A percentile compares a stretch with the other conserved stretches of the same genome.
These are phyloP conservation scores for Fusarium anguioides DNA, from an alignment of 2,329 filamentous ascomycete species.

Conservation along the genomic window DNA sequence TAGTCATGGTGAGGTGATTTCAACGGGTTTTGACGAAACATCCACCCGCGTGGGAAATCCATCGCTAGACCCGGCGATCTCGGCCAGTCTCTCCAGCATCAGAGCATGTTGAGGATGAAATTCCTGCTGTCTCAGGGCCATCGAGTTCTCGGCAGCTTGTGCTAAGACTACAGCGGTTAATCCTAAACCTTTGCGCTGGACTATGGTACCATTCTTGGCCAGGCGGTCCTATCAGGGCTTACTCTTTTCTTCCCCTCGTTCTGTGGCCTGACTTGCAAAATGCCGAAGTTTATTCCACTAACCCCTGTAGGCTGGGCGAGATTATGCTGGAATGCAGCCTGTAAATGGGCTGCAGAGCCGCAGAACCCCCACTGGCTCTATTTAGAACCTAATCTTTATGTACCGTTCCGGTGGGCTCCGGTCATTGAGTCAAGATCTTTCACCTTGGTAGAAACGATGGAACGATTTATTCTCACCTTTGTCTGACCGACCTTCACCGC, in stretches of 20 bases:
- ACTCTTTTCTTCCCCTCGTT: background rate
- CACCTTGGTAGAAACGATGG: background rate
- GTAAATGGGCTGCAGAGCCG: background rate
- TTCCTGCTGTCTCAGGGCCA: background rate
- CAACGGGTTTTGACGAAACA: background rate
- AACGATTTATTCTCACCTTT: conserved; percentile 2
- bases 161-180: background rate
- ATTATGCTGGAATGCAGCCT: background rate
- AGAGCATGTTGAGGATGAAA: background rate
- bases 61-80: background rate
- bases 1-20: background rate
- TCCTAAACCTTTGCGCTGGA: background rate
- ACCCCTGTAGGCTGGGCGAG: background rate
- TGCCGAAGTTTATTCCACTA: background rate
- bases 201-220: background rate
- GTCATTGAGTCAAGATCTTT: background rate
- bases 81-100: background rate
- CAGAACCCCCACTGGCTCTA: background rate
- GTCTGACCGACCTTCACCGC: background rate
- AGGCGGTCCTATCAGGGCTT: background rate
- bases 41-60: no score
- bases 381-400: background rate
- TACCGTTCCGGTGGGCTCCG: conserved; percentile 4
- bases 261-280: conserved; percentile 9
- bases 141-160: background rate